phyloP scores from a whole-genome alignment of 2,329 filamentous ascomycete species.

The Colletotrichum somersetense region DNA sequence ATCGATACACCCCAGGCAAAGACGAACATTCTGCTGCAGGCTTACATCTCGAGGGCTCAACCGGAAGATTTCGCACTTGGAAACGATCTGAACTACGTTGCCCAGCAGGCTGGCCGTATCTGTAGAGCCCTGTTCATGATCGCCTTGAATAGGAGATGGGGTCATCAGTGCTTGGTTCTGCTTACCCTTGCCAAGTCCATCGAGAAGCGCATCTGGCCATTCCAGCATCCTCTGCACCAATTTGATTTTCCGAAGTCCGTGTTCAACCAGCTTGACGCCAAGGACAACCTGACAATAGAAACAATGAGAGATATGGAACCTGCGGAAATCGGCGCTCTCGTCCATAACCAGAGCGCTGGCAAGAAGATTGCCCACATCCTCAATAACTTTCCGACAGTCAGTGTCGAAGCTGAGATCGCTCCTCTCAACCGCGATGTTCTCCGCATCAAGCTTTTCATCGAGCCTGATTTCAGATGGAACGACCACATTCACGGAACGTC shows the following conservation, averaged over 20 bases:
- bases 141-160: slow-evolving; percentile 93
- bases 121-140: slow-evolving; percentile 98
- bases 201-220: slow-evolving; percentile 95
- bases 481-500: slow-evolving; percentile 93
- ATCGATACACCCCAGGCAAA: slow-evolving; percentile 84
- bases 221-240: slow-evolving; percentile 93
- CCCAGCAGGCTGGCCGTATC: slow-evolving; percentile 94
- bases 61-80: slow-evolving; percentile 93
- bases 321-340: slow-evolving; percentile 88
- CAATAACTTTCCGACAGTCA: slow-evolving; percentile 91
- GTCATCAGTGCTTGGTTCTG: slow-evolving; percentile 91
- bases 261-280: slow-evolving; percentile 86
- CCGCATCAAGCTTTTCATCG: slow-evolving; percentile 87
- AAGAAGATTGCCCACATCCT: slow-evolving; percentile 84
- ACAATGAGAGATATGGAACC: slow-evolving; percentile 92
- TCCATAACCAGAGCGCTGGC: slow-evolving; percentile 92
- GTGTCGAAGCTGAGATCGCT: slow-evolving; percentile 93
- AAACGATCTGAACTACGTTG: slow-evolving; percentile 94
- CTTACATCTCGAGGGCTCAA: slow-evolving; percentile 89
- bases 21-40: slow-evolving; percentile 94
- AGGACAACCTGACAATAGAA: slow-evolving; percentile 81
- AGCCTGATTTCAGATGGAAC: slow-evolving; percentile 94
- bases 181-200: slow-evolving; percentile 96
- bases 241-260: slow-evolving; percentile 91
- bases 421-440: slow-evolving; percentile 95